A percentile compares a stretch with the other conserved stretches of the same genome.
phyloP scores from a whole-genome alignment of 768 basidiomycete species.

The Clathrus columnatus region DNA sequence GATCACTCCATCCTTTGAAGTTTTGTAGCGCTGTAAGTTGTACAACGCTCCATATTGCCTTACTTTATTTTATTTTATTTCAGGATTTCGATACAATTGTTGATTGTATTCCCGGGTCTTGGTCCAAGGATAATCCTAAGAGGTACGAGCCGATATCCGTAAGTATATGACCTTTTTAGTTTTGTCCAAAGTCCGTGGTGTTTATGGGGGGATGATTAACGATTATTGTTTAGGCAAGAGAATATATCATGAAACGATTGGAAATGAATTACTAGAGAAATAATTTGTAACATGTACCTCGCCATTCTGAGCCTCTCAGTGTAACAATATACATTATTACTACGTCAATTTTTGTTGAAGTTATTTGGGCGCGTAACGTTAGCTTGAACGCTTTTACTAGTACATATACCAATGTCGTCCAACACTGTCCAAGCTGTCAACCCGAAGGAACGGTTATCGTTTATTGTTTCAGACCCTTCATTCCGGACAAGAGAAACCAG shows the following conservation, averaged over 20 bases:
- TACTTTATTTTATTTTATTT: background rate
- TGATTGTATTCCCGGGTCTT: constrained; percentile 41
- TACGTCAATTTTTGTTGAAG: too few species aligned
- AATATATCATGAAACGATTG: constrained; percentile 33
- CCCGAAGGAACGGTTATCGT: background rate
- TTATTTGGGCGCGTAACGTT: too few species aligned
- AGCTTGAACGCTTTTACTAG: too few species aligned
- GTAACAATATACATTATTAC: too few species aligned
- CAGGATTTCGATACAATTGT: constrained; percentile 22
- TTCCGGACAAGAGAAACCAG: constrained; percentile 22
- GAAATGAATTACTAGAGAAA: constrained; percentile 2
- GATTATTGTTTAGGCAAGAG: constrained; percentile 19
- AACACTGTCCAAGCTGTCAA: background rate
- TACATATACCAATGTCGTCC: too few species aligned
- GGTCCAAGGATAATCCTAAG: constrained; percentile 39
- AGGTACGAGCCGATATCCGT: constrained; percentile 36
- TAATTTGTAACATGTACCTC: too few species aligned
- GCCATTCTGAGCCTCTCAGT: too few species aligned
- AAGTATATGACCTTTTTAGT: background rate
- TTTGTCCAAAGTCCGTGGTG: too few species aligned
- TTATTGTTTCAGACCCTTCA: background rate
- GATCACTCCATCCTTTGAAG: constrained; percentile 23
- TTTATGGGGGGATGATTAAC: too few species aligned
- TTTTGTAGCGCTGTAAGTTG: constrained; percentile 26
- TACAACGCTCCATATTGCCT: background rate